phyloP scores from a whole-genome alignment of 2,329 filamentous ascomycete species.

The Cyanodermella asteris region DNA sequence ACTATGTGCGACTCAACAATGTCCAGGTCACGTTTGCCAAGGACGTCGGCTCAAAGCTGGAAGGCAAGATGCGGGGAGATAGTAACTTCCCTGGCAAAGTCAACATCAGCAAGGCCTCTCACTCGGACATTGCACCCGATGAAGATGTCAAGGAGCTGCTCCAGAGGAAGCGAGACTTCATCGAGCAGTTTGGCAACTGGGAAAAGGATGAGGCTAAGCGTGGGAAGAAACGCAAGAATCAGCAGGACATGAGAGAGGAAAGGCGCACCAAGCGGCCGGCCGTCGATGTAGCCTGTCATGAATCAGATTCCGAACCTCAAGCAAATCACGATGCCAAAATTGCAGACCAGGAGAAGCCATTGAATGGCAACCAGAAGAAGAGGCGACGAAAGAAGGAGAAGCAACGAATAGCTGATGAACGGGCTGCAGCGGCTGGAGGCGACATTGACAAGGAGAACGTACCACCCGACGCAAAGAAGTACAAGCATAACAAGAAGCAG shows the following conservation, averaged over 20 bases:
- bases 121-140: no score
- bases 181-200: no score
- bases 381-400: conserved; percentile 12
- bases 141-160: conserved; percentile 36
- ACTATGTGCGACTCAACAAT: conserved; percentile 48
- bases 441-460: conserved; percentile 9
- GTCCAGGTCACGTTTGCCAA: conserved; percentile 43
- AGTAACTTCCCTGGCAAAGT: conserved; percentile 27
- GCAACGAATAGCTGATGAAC: conserved; percentile 13
- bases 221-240: conserved; percentile 23
- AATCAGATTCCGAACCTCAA: no score
- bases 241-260: conserved; percentile 10
- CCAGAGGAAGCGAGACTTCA: conserved; percentile 43
- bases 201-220: no score
- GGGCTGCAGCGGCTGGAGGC: conserved; percentile 4
- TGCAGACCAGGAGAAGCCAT: conserved; percentile 16
- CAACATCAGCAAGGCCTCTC: conserved; percentile 36
- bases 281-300: no score
- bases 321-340: conserved; percentile 6
- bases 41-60: conserved; percentile 34
- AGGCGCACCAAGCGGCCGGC: conserved; percentile 9
- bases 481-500: no score
- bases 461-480: no score
- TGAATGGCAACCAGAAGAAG: no score
- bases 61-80: conserved; percentile 51